Percentiles rank a stretch among this genome's conserved stretches.
Conservation (phyloP, 75 land plant genomes). For the Cryptomeria japonica region DNA sequence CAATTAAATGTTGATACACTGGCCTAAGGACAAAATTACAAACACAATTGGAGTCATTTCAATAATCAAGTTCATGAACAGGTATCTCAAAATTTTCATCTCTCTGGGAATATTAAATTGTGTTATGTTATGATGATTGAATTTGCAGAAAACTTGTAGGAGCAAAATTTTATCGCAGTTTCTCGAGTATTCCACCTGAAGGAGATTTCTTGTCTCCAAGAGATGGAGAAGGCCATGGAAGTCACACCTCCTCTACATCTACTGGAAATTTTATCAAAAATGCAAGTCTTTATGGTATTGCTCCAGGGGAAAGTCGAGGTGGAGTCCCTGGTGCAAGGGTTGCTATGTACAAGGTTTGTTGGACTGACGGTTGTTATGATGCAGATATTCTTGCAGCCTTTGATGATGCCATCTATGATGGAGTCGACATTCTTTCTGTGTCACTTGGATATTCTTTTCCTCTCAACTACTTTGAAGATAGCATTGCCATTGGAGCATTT, state of each 20-base stretch:
- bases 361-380: constrained; percentile 63
- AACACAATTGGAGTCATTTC: no score
- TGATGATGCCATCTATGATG: constrained; percentile 62
- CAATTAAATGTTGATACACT: no score
- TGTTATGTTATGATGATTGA: not conserved
- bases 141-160: constrained; percentile 28
- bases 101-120: no score
- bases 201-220: not conserved
- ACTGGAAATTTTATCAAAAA: constrained; percentile 26
- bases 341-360: constrained; percentile 89
- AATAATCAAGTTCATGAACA: no score
- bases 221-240: constrained; percentile 27
- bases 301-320: constrained; percentile 51
- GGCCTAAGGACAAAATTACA: no score
- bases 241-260: constrained; percentile 28
- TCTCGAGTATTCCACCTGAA: not conserved
- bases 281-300: constrained; percentile 63
- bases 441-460: constrained; percentile 49
- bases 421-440: constrained; percentile 65
- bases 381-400: constrained; percentile 80
- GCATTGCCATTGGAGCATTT: constrained; percentile 32
- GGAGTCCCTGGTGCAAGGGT: constrained; percentile 76
- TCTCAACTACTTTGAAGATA: constrained; percentile 43
- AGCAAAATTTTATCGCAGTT: constrained; percentile 6
- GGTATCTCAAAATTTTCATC: no score